A percentile compares a stretch with the other conserved stretches of the same genome.
Evolutionary conservation across 441 rosid genomes (phyloP).

Genomic region (Corymbia citriodora): DNA sequence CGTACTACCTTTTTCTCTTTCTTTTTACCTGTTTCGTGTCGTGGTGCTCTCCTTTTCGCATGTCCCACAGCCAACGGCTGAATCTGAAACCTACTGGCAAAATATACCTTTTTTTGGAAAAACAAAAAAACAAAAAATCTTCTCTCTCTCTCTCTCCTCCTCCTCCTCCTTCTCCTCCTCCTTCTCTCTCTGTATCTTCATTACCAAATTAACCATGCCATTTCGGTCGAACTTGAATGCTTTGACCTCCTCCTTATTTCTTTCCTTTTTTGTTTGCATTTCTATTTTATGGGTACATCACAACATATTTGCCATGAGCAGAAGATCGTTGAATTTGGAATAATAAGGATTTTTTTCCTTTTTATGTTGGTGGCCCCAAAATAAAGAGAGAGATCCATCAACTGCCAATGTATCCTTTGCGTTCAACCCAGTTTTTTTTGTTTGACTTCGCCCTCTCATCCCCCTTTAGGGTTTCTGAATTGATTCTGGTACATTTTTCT

Average conservation of each 20-base stretch:
- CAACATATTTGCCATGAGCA: background rate
- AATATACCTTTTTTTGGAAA: background rate
- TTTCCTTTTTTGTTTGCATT: background rate
- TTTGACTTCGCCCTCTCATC: background rate
- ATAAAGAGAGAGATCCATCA: background rate
- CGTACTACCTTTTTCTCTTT: background rate
- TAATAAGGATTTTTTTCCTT: background rate
- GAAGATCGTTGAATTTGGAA: background rate
- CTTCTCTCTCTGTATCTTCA: background rate
- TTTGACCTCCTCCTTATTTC: background rate
- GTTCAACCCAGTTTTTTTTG: background rate
- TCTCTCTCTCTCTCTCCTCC: background rate
- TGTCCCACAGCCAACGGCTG: background rate
- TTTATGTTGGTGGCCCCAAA: background rate
- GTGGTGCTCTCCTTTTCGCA: background rate
- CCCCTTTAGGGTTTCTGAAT: background rate
- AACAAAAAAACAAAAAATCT: background rate
- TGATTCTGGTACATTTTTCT: background rate
- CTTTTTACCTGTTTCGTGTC: background rate
- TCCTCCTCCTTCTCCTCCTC: background rate
- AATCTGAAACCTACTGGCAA: background rate
- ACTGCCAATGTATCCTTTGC: background rate
- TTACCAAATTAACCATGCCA: background rate
- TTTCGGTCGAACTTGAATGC: background rate
- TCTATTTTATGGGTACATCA: background rate